phyloP scores from a whole-genome alignment of 768 basidiomycete species.

The Cyathus striatus region DNA sequence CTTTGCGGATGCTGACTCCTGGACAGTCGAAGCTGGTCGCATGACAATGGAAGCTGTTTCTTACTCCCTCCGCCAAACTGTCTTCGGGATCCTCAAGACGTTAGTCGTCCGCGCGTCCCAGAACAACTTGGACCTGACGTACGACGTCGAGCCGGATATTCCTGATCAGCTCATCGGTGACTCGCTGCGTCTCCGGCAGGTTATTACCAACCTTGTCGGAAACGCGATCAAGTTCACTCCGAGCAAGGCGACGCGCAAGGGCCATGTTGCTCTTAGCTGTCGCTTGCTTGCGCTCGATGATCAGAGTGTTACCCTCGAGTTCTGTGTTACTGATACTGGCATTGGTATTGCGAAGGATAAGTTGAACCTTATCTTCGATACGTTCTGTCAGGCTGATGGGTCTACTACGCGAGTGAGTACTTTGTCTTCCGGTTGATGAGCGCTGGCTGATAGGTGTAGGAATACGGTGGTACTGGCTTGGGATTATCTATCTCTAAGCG shows the following conservation, averaged over 20 bases:
- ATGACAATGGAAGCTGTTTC: slow-evolving; percentile 99
- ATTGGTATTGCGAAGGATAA: slow-evolving; percentile 99
- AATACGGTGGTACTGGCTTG: slow-evolving; percentile 96
- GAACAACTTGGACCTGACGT: slow-evolving; percentile 93
- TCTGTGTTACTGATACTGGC: slow-evolving; percentile 96
- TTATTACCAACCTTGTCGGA: slow-evolving; percentile 92
- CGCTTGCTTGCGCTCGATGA: slow-evolving; percentile 76
- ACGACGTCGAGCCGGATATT: slow-evolving; percentile 92
- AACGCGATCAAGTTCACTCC: slow-evolving; percentile 98
- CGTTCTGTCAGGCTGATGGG: slow-evolving; percentile 98
- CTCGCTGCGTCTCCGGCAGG: slow-evolving; percentile 88
- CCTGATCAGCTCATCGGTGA: slow-evolving; percentile 98
- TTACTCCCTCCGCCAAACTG: slow-evolving; percentile 94
- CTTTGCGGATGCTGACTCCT: slow-evolving; percentile 7
- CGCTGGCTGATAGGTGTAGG: slow-evolving; percentile 36
- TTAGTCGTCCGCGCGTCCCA: slow-evolving; percentile 96
- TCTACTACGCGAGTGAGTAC: slow-evolving; percentile 84
- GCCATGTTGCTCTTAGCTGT: slow-evolving; percentile 87
- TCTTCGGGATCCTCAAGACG: slow-evolving; percentile 97
- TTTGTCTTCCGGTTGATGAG: slow-evolving; percentile 4
- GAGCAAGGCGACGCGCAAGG: slow-evolving; percentile 69
- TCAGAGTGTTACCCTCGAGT: slow-evolving; percentile 84
- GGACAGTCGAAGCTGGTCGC: slow-evolving; percentile 90
- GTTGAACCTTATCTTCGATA: slow-evolving; percentile 96
- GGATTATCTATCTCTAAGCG: slow-evolving; percentile 97